Evolutionary conservation across 2,329 filamentous ascomycete genomes (phyloP), one percentile per base, ranked within the genome.

Genomic region (Hypoxylon sp.): DNA sequence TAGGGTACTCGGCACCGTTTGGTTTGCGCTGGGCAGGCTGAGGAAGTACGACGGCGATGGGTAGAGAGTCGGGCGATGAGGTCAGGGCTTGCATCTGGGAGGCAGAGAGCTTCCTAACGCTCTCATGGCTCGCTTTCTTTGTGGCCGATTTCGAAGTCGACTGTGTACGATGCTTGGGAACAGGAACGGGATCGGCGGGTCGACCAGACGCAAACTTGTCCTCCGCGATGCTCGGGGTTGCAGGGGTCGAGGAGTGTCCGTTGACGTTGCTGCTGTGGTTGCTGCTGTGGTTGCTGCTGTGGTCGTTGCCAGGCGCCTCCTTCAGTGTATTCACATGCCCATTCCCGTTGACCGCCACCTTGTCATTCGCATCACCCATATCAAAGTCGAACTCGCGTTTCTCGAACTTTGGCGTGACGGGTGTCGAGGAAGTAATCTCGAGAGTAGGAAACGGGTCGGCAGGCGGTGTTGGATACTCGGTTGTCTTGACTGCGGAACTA

Each of bases 1-100:
- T 75, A 68, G 77, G 79, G 70, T 74, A 80, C 68, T 77, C 79
- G 69, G 57, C 76, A 58, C 65, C 79, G 76, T 72, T 80, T 77
- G 69, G 79, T 72, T 75, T 72, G 66, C 64, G 73, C 48, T 67
- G 73, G 13, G 57, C 72, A 15, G 77, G 75, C 44, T 63, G 72
- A 10, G 53, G 74, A 24, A 77, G 75, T 2, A 84, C 77, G 13
- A 84, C 77, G 1, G 85, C 85, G 0, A 90, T 77, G 11, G 88
- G 88, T 1, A 91, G 79, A 0, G 88, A 89, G 29, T 88, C 86
- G 5, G 87, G 87, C 1, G 85, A 83, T 29, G 83, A 84, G 13
- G 86, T 84, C 65, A 91, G 78, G 65, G 87, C 85, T 58, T 88
- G 84, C 75, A 90, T 88, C 73, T 89, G 86, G 39, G 82, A 85